Evolutionary conservation across 352 stramenopile species (phyloP).

Genomic region (Phytophthora capsici): DNA sequence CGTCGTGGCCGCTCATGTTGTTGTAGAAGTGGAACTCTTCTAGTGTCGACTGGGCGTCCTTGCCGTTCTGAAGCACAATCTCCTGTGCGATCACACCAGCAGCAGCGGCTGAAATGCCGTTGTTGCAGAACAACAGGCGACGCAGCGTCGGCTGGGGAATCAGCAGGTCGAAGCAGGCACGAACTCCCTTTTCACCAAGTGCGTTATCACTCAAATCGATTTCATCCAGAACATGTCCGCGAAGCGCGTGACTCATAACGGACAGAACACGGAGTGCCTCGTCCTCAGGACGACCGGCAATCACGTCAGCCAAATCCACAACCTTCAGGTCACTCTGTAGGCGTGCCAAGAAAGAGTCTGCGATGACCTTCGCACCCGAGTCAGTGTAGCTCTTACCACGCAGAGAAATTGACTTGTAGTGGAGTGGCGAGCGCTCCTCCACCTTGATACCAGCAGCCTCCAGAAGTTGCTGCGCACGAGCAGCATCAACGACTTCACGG

Average conservation of each 20-base stretch:
- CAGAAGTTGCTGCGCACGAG: no score
- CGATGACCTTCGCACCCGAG: conserved; percentile 74
- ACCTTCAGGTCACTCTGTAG: conserved; percentile 61
- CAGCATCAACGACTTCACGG: no score
- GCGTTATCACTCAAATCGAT: conserved; percentile 96
- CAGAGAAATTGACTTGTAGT: conserved; percentile 83
- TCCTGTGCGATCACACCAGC: conserved; percentile 89
- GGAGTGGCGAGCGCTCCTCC: no score
- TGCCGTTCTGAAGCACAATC: conserved; percentile 83
- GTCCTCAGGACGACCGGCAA: conserved; percentile 80
- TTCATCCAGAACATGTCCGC: conserved; percentile 67
- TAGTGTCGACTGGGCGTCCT: conserved; percentile 78
- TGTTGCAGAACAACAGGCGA: conserved; percentile 95
- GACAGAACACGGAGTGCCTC: conserved; percentile 84
- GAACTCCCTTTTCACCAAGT: conserved; percentile 94
- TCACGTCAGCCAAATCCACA: conserved; percentile 91
- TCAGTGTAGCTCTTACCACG: conserved; percentile 91
- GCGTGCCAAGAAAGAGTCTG: conserved; percentile 57
- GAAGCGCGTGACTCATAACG: conserved; percentile 73
- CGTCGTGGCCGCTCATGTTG: conserved; percentile 96
- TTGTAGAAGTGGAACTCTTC: conserved; percentile 97
- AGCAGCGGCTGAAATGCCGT: conserved; percentile 91
- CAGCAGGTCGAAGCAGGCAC: conserved; percentile 90
- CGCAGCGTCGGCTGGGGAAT: conserved; percentile 76
- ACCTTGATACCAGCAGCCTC: no score